Conservation (phyloP, 805 yeast genomes). For the Saturnispora sekii region DNA sequence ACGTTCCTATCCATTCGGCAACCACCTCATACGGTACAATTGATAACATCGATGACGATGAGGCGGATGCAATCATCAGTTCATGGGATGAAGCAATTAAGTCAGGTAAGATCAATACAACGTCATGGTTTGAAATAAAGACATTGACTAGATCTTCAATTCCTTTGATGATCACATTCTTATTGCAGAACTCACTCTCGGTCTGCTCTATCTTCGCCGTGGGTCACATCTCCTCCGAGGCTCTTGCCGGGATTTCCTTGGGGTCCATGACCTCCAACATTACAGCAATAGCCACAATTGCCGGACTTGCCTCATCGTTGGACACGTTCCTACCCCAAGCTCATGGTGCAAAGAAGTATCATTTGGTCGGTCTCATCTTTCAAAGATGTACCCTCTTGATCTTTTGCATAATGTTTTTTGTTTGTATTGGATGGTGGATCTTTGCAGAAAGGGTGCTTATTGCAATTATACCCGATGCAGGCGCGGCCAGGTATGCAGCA, state of each 20-base stretch:
- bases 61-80: slow-evolving; percentile 20
- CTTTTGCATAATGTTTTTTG: slow-evolving; percentile 41
- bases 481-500: slow-evolving; percentile 45
- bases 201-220: slow-evolving; percentile 73
- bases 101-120: slow-evolving; percentile 36
- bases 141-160: slow-evolving; percentile 34
- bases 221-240: slow-evolving; percentile 61
- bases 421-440: slow-evolving; percentile 51
- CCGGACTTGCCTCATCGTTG: slow-evolving; percentile 69
- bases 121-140: slow-evolving; percentile 29
- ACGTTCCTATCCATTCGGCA: slow-evolving; percentile 19
- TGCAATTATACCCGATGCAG: slow-evolving; percentile 33
- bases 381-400: slow-evolving; percentile 56
- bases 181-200: slow-evolving; percentile 62
- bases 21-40: neutral
- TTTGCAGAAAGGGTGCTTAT: slow-evolving; percentile 41
- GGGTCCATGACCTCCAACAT: slow-evolving; percentile 75
- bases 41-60: slow-evolving; percentile 5
- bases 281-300: slow-evolving; percentile 63
- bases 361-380: slow-evolving; percentile 58
- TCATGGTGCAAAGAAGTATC: slow-evolving; percentile 56
- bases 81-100: slow-evolving; percentile 28
- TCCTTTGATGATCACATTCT: slow-evolving; percentile 58
- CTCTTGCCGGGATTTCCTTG: slow-evolving; percentile 66
- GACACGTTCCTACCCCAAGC: slow-evolving; percentile 77